phyloP scores from a whole-genome alignment of 306 rosid genomes.

The Glycine soja region DNA sequence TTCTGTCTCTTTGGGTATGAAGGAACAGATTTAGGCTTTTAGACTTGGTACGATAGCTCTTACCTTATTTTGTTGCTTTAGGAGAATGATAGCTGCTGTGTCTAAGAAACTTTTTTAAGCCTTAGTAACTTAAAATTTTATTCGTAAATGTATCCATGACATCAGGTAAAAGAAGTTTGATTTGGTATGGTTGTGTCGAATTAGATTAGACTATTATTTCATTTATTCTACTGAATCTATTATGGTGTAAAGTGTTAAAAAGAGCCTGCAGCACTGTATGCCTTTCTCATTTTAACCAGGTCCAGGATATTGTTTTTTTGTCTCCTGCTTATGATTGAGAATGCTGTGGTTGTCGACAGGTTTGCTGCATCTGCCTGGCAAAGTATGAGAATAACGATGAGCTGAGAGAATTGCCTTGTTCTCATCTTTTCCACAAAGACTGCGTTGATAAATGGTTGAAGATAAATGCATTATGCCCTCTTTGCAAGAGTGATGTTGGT shows the following conservation, averaged over 20 bases:
- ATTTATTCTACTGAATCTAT: neutral
- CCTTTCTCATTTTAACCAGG: no score
- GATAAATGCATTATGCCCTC: slow-evolving; percentile 91
- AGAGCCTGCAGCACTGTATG: neutral
- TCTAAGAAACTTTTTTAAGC: slow-evolving; percentile 18
- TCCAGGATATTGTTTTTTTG: neutral
- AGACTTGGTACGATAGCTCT: neutral
- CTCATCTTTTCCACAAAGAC: slow-evolving; percentile 94
- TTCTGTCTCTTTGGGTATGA: no score
- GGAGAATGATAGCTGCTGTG: neutral
- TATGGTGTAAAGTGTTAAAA: slow-evolving; percentile 2
- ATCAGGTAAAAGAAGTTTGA: slow-evolving; percentile 19
- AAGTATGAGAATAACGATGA: slow-evolving; percentile 89
- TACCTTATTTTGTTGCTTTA: neutral
- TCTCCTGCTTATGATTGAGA: slow-evolving; percentile 31
- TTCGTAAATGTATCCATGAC: neutral
- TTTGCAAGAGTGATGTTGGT: slow-evolving; percentile 85
- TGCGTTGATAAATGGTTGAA: slow-evolving; percentile 96
- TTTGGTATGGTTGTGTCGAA: slow-evolving; percentile 26
- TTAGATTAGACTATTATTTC: slow-evolving; percentile 13
- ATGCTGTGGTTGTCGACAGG: slow-evolving; percentile 61
- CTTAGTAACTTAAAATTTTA: neutral
- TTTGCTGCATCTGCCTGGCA: slow-evolving; percentile 93
- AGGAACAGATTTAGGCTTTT: neutral
- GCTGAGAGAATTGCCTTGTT: slow-evolving; percentile 86